Percentiles rank a stretch among this genome's conserved stretches.
These are phyloP conservation scores for Aspergillus bridgeri DNA, from an alignment of 495 filamentous ascomycete species.

Conservation along the genomic window DNA sequence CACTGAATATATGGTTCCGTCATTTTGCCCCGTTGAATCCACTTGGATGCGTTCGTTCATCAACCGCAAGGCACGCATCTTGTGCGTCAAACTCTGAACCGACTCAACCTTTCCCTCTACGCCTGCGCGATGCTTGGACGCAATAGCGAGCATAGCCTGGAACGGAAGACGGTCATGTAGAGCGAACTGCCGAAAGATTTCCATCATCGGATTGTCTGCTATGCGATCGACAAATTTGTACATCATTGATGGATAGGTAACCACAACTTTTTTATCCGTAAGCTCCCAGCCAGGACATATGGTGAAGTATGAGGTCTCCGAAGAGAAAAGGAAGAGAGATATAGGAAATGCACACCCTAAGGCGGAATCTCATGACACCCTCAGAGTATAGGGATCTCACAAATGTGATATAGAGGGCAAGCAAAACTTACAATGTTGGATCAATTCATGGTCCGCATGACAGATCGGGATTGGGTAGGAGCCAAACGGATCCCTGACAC, in stretches of 20 bases:
- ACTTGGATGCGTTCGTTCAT: slow-evolving; percentile 28
- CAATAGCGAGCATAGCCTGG: slow-evolving; percentile 31
- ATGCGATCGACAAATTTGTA: slow-evolving; percentile 25
- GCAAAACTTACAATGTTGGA: slow-evolving; percentile 26
- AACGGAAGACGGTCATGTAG: slow-evolving; percentile 26
- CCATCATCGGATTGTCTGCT: slow-evolving; percentile 26
- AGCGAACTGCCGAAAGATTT: slow-evolving; percentile 27
- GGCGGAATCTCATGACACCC: background rate
- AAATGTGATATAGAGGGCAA: background rate
- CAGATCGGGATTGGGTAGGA: slow-evolving; percentile 23
- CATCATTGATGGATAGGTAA: slow-evolving; percentile 31
- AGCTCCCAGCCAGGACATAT: slow-evolving; percentile 5
- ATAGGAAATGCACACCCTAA: background rate
- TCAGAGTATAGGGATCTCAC: background rate
- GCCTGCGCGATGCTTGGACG: slow-evolving; percentile 28
- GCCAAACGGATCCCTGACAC: slow-evolving; percentile 19
- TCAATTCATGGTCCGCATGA: slow-evolving; percentile 23
- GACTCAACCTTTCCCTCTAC: slow-evolving; percentile 26
- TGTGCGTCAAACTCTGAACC: slow-evolving; percentile 29
- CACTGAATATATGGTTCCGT: slow-evolving; percentile 27
- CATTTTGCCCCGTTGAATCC: slow-evolving; percentile 18
- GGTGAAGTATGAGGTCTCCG: background rate
- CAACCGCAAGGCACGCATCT: slow-evolving; percentile 25
- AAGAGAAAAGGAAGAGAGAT: background rate
- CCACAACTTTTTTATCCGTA: slow-evolving; percentile 19